Evolutionary conservation across 177 flowering plant species (phyloP).

Genomic region (Vitis hybrid): DNA sequence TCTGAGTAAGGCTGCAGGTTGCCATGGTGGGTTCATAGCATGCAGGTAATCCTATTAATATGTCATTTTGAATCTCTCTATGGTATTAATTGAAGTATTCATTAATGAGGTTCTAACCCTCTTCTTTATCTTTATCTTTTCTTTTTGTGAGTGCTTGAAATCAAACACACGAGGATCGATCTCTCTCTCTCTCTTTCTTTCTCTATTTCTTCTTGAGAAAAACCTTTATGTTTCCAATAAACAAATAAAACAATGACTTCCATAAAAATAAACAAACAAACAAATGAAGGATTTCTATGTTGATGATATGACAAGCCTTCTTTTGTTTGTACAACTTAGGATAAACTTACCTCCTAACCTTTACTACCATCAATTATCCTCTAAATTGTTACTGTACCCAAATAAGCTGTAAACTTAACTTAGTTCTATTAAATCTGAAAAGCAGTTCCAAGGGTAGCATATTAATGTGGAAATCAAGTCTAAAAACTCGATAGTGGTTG

Average conservation of each 20-base stretch:
- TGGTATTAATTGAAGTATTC: background rate
- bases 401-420: background rate
- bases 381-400: background rate
- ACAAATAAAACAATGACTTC: no score
- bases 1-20: conserved; percentile 92
- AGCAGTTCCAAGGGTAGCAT: background rate
- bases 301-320: background rate
- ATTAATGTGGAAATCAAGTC: background rate
- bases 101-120: no score
- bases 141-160: no score
- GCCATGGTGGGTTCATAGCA: conserved; percentile 93
- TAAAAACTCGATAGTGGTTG: background rate
- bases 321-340: background rate
- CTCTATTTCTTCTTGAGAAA: no score
- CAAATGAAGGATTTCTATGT: background rate
- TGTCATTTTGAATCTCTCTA: background rate
- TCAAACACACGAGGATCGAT: no score
- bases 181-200: no score
- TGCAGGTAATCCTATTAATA: conserved; percentile 63
- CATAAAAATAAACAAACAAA: background rate
- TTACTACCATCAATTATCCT: background rate
- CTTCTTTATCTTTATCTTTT: no score
- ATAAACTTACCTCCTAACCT: background rate
- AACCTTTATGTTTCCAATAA: no score
- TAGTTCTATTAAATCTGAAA: background rate